phyloP scores from a whole-genome alignment of 129 eudicot genomes.

The Artemisia tridentata region DNA sequence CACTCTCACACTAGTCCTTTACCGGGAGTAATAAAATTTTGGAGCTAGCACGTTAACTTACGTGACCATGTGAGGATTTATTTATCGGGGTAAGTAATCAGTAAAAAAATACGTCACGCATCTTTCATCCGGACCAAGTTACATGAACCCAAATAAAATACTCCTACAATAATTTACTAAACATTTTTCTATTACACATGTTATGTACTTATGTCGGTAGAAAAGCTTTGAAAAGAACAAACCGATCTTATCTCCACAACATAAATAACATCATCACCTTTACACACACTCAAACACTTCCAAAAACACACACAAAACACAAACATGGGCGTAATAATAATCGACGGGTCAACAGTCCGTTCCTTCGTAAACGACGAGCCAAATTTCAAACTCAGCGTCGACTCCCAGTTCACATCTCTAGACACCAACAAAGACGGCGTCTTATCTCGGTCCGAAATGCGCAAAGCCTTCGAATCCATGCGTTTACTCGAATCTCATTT shows the following conservation, averaged over 20 bases:
- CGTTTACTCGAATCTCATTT: conserved; percentile 67
- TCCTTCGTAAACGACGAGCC: conserved; percentile 64
- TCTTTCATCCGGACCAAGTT: too few relatives aligned
- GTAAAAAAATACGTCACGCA: too few relatives aligned
- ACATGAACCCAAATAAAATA: too few relatives aligned
- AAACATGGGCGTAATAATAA: conserved; percentile 71
- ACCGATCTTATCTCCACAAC: conserved; percentile 13
- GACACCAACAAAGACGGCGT: conserved; percentile 82
- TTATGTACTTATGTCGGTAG: not conserved
- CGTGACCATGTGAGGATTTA: too few relatives aligned
- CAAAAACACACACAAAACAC: not conserved
- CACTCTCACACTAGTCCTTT: too few relatives aligned
- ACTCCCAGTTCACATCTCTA: conserved; percentile 52
- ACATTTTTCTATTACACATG: not conserved
- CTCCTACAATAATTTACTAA: too few relatives aligned
- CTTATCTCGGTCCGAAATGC: conserved; percentile 72
- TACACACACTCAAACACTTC: not conserved
- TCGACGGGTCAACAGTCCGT: conserved; percentile 83
- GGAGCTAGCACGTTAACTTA: too few relatives aligned
- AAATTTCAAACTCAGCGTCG: conserved; percentile 55
- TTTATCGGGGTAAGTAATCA: too few relatives aligned
- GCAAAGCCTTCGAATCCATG: conserved; percentile 68
- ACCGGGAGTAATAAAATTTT: too few relatives aligned
- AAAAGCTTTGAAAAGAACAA: not conserved
- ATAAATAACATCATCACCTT: conserved; percentile 1